Evolutionary conservation across 1,139 yeast species (phyloP).

Genomic region (Taphrina communis): DNA sequence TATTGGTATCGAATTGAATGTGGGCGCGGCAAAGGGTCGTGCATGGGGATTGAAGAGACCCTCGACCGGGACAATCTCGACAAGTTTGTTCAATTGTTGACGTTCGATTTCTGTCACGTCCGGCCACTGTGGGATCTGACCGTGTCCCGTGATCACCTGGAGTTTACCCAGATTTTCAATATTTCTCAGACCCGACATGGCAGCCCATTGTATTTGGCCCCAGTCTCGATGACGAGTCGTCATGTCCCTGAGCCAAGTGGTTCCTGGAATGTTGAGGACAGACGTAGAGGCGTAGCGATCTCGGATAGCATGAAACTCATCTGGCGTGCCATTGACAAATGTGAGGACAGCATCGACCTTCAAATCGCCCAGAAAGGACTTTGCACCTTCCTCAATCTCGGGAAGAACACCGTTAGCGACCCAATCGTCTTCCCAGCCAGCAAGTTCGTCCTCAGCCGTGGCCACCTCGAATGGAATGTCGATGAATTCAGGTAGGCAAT

Average conservation of each 20-base stretch:
- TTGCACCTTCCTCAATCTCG: background rate
- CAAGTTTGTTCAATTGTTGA: background rate
- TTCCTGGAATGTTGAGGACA: background rate
- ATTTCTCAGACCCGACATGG: background rate
- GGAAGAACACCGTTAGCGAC: background rate
- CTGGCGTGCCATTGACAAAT: background rate
- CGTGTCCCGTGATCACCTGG: conserved; percentile 2
- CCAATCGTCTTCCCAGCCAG: background rate
- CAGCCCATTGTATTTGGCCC: conserved; percentile 9
- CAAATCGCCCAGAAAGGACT: background rate
- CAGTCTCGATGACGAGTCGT: background rate
- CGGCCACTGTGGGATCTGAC: background rate
- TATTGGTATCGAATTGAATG: background rate
- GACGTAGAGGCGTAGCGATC: background rate
- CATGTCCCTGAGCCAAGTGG: background rate
- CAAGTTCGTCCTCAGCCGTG: background rate
- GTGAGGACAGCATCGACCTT: background rate
- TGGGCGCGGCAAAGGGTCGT: background rate
- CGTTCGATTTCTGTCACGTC: background rate
- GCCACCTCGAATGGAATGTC: background rate
- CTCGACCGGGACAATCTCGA: background rate
- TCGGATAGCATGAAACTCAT: background rate
- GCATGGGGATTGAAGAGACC: background rate
- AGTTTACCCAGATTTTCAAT: background rate
- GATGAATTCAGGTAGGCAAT: background rate